phyloP scores from a whole-genome alignment of 352 stramenopile species.

The Phytopythium kandeliae region DNA sequence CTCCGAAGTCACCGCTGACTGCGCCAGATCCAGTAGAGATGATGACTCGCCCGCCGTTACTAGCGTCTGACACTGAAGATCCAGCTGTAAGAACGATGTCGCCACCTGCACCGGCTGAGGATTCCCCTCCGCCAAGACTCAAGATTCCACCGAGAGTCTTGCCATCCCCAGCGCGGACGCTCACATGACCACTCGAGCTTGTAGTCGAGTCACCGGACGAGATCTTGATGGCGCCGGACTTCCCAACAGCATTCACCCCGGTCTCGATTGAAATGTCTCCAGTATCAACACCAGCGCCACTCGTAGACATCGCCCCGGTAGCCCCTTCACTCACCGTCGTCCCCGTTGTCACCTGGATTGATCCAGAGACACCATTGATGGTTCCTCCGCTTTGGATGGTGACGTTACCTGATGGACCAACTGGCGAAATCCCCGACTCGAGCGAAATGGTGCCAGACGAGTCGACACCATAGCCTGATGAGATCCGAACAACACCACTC shows the following conservation, averaged over 20 bases:
- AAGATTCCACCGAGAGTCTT: constrained; percentile 14
- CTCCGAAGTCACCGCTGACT: constrained; percentile 3
- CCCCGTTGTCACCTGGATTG: constrained; percentile 20
- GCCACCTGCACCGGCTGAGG: constrained; percentile 12
- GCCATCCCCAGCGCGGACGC: constrained; percentile 17
- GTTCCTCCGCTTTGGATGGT: constrained; percentile 19
- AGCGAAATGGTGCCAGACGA: constrained; percentile 19
- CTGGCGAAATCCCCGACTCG: constrained; percentile 16
- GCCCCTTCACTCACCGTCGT: constrained; percentile 5
- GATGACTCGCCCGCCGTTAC: constrained; percentile 9
- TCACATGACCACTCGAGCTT: constrained; percentile 17
- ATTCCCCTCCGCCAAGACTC: constrained; percentile 18
- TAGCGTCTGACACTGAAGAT: constrained; percentile 11
- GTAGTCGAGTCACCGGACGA: constrained; percentile 18
- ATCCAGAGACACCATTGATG: constrained; percentile 18
- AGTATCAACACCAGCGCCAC: constrained; percentile 19
- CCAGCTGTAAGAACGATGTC: constrained; percentile 15
- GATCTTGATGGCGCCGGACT: constrained; percentile 19
- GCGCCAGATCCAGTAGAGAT: constrained; percentile 1
- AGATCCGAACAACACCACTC: constrained; percentile 27
- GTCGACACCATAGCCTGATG: constrained; percentile 18
- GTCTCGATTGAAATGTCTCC: constrained; percentile 18
- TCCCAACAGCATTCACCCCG: constrained; percentile 9
- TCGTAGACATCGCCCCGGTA: constrained; percentile 14
- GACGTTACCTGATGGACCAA: constrained; percentile 22